Base-by-base conservation (phyloP, 441 rosid genomes). In the Raphanus hybrid region DNA sequence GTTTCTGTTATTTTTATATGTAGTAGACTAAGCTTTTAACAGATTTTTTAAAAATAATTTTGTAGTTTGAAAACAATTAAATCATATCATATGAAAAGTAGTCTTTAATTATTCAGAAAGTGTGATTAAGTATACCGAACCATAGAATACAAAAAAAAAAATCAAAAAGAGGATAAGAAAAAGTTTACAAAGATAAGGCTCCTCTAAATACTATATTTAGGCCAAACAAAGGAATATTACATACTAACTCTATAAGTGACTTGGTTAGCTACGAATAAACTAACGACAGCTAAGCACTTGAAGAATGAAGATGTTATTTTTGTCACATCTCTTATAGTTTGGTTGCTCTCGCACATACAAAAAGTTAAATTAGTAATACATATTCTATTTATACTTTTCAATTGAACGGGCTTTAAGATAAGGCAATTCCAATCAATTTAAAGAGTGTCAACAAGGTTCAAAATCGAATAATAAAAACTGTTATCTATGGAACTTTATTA, bases 101-200 rank as follows among this genome's bases (percentile, higher is more conserved):
- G 73, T 67, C 77, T 52, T 52, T 78, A 12, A 18, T 39, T 39
- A 52, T 39, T 66, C 26, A 1, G n/a, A 57, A 73, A 73, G 78
- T 63, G 14, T 68, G 70, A 68, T 73, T 72, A 78, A 78, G 69
- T 70, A 61, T n/a, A 61, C 77, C 74, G 61, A 73, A 78, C 69
- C 69, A 60, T 35, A 52, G 68, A 45, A 32, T 71, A 66, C 45
- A 29, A 4, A 29, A 29, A 43, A 43, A 71, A 60, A 50, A 12
- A 72, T 72, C 64, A 50, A 67, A 78, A 78, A 18, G 64, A 70
- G 73, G 61, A 67, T 50, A 61, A 35, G 37, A 61, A 71, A 59
- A 61, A 37, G 48, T 12, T 37, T 60, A 52, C 37, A 73, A 67
- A 73, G 81, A 78, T 73, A 73, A 78, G 81, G 77, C 70, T 67